phyloP scores from a whole-genome alignment of 345 rosid genomes.

The Erucastrum elatum region DNA sequence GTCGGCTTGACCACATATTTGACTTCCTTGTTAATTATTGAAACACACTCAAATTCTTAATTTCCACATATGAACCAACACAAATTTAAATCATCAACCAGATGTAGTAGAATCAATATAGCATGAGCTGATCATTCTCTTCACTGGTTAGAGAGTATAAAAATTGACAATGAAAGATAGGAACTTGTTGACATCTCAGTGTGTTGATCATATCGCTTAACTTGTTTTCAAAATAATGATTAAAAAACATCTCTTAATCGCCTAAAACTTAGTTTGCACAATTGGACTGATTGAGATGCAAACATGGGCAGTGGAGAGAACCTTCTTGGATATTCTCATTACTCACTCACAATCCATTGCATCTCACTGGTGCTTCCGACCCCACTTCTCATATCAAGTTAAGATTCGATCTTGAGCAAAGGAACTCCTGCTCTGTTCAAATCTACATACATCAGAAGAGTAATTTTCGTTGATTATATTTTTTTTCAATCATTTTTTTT shows the following conservation, averaged over 20 bases:
- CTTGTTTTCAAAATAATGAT: no score
- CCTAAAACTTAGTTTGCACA: constrained; percentile 55
- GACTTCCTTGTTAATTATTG: constrained; percentile 63
- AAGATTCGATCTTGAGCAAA: no score
- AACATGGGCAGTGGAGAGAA: not conserved
- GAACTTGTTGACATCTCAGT: constrained; percentile 60
- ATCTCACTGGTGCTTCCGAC: constrained; percentile 74
- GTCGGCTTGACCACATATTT: no score
- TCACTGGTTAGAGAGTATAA: no score
- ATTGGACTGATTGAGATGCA: constrained; percentile 63
- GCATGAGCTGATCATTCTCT: not conserved
- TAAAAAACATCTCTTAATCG: not conserved
- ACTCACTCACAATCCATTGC: constrained; percentile 79
- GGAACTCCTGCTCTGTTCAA: constrained; percentile 66
- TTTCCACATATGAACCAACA: constrained; percentile 66
- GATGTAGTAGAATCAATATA: not conserved
- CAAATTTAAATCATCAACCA: not conserved
- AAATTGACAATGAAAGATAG: no score
- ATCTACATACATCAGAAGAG: constrained; percentile 59
- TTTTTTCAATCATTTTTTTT: no score
- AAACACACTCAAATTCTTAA: constrained; percentile 89
- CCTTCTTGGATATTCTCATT: constrained; percentile 99
- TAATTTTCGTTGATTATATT: no score
- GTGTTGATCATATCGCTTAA: no score
- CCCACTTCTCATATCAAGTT: constrained; percentile 22